These are phyloP conservation scores for Beauveria sp. DNA, from an alignment of 2,329 filamentous ascomycete genomes.

Conservation along the genomic window DNA sequence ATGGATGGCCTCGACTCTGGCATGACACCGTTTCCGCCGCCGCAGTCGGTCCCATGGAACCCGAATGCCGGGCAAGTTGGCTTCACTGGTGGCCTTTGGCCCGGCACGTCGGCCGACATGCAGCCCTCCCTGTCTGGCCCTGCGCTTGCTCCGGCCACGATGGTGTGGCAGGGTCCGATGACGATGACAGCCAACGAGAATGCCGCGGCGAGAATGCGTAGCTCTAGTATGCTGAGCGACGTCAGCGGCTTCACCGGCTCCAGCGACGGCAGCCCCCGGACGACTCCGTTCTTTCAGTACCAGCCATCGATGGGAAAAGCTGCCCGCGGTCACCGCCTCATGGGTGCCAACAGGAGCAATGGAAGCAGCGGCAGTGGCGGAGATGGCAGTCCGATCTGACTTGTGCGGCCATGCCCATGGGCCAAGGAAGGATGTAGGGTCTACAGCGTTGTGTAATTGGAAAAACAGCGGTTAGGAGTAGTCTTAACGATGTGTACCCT, in stretches of 20 bases:
- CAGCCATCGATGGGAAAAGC: not conserved
- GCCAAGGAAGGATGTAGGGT: not conserved
- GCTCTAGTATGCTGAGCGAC: conserved; percentile 60
- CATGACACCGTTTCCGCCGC: not conserved
- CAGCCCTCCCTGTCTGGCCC: conserved; percentile 24
- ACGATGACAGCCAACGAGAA: not conserved
- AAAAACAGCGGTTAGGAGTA: conserved; percentile 8
- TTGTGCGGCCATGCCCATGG: conserved; percentile 14
- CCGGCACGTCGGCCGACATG: conserved; percentile 25
- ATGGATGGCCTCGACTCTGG: conserved; percentile 21
- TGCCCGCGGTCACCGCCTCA: not conserved
- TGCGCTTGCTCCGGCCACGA: not conserved
- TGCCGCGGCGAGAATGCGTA: conserved; percentile 43
- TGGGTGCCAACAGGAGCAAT: conserved; percentile 19
- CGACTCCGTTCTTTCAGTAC: conserved; percentile 14
- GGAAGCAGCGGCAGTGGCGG: conserved; percentile 44
- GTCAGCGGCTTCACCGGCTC: conserved; percentile 60
- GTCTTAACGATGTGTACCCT: not conserved
- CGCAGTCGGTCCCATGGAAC: conserved; percentile 22
- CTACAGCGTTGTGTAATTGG: conserved; percentile 1
- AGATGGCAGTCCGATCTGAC: conserved; percentile 40
- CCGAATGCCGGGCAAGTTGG: conserved; percentile 17
- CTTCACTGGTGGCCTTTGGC: conserved; percentile 30
- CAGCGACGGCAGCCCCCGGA: conserved; percentile 37
- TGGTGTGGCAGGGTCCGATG: not conserved